phyloP scores from a whole-genome alignment of 2,329 filamentous ascomycete genomes.

The Scleromitrula shiraiana region DNA sequence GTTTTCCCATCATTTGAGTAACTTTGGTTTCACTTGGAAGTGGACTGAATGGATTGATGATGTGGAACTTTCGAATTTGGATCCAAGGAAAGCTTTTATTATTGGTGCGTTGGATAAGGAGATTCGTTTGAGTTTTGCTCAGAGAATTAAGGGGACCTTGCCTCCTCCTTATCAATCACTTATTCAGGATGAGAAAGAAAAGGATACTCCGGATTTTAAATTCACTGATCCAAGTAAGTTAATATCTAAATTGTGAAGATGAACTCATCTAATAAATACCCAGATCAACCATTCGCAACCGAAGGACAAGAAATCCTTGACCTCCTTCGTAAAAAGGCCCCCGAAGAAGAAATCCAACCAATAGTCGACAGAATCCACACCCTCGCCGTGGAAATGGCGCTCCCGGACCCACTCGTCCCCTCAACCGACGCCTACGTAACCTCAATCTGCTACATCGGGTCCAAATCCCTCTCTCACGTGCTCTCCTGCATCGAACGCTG shows the following conservation, averaged over 20 bases:
- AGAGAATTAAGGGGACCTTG: conserved; percentile 88
- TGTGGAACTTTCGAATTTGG: conserved; percentile 63
- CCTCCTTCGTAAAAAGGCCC: conserved; percentile 74
- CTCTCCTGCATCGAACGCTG: conserved; percentile 92
- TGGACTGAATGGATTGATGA: conserved; percentile 97
- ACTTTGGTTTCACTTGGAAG: conserved; percentile 99
- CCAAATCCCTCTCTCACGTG: conserved; percentile 92
- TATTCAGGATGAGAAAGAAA: conserved; percentile 81
- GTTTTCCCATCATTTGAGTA: conserved; percentile 96
- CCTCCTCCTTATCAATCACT: conserved; percentile 74
- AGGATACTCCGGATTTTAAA: conserved; percentile 94
- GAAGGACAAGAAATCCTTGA: conserved; percentile 77
- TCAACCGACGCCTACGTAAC: conserved; percentile 93
- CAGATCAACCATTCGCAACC: conserved; percentile 70
- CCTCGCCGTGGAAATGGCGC: conserved; percentile 60
- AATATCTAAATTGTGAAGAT: background rate
- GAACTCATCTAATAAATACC: conserved; percentile 11
- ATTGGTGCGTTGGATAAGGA: conserved; percentile 89
- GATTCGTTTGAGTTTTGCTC: conserved; percentile 90
- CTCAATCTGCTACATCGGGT: conserved; percentile 84
- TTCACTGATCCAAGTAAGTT: conserved; percentile 65
- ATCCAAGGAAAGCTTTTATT: conserved; percentile 92
- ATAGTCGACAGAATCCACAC: conserved; percentile 74
- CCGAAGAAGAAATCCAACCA: conserved; percentile 78
- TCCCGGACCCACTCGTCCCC: conserved; percentile 68